phyloP scores from a whole-genome alignment of 495 filamentous ascomycete genomes.

The Hyaloscypha hepaticicola region DNA sequence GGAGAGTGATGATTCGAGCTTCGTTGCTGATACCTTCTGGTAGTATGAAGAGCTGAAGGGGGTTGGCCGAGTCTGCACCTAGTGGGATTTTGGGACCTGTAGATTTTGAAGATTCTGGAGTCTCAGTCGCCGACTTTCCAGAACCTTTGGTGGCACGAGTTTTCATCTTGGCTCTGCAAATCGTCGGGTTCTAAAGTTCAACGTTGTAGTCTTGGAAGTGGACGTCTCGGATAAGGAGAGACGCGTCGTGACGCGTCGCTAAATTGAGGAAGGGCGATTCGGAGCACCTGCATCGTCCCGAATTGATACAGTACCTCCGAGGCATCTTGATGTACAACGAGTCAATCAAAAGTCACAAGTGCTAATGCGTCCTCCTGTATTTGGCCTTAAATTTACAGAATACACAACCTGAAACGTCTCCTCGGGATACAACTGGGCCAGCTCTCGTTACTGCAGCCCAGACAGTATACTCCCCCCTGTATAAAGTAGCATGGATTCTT shows the following conservation, averaged over 20 bases:
- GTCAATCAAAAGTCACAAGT: background rate
- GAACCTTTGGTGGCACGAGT: conserved; percentile 30
- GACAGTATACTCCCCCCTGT: conserved; percentile 8
- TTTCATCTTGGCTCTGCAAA: conserved; percentile 20
- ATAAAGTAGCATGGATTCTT: conserved; percentile 22
- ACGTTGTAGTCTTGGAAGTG: background rate
- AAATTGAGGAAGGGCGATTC: background rate
- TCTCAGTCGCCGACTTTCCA: conserved; percentile 20
- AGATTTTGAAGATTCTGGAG: conserved; percentile 11
- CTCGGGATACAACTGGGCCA: background rate
- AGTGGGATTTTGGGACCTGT: conserved; percentile 27
- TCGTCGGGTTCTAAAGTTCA: background rate
- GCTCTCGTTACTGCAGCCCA: background rate
- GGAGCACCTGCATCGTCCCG: background rate
- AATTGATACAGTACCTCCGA: background rate
- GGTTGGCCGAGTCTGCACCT: conserved; percentile 36
- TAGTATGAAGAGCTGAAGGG: conserved; percentile 75
- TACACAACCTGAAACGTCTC: background rate
- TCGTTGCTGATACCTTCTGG: conserved; percentile 63
- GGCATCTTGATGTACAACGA: background rate
- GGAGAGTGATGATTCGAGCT: conserved; percentile 71
- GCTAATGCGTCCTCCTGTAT: background rate
- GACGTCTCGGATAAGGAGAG: background rate
- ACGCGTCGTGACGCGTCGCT: conserved; percentile 16
- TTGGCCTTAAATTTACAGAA: background rate